A percentile compares a stretch with the other conserved stretches of the same genome.
Conservation (phyloP, 2,329 filamentous ascomycete genomes). For the Teratosphaeria pseudoeucalypti region DNA sequence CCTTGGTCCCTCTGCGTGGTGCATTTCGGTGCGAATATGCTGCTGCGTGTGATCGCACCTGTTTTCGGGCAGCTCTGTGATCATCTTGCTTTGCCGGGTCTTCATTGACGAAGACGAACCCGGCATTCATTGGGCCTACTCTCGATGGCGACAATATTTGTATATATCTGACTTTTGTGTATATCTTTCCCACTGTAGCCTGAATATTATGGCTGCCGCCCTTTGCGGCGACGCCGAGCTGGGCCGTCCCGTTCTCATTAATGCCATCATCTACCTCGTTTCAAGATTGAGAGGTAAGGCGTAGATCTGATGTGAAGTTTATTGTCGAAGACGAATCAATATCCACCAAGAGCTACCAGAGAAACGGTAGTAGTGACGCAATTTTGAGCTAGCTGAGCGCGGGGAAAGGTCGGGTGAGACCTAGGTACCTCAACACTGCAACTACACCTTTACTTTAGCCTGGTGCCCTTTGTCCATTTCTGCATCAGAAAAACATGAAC, state of each 20-base stretch:
- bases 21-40: conserved; percentile 10
- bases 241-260: background rate
- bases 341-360: background rate
- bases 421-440: background rate
- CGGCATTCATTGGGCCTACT: background rate
- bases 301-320: background rate
- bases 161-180: background rate
- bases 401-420: background rate
- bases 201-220: background rate
- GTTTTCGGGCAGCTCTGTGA: conserved; percentile 5
- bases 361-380: background rate
- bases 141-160: background rate
- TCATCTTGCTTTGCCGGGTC: conserved; percentile 4
- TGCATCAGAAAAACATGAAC: too few relatives aligned
- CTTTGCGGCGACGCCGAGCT: background rate
- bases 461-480: background rate
- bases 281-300: background rate
- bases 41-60: conserved; percentile 12
- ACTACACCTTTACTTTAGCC: background rate
- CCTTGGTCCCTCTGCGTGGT: conserved; percentile 2
- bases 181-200: background rate
- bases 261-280: background rate
- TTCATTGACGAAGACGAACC: conserved; percentile 10
- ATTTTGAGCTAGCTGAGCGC: background rate
- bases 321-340: background rate